Conservation (phyloP, 257 asterid species). For the Solanum chmielewskii region DNA sequence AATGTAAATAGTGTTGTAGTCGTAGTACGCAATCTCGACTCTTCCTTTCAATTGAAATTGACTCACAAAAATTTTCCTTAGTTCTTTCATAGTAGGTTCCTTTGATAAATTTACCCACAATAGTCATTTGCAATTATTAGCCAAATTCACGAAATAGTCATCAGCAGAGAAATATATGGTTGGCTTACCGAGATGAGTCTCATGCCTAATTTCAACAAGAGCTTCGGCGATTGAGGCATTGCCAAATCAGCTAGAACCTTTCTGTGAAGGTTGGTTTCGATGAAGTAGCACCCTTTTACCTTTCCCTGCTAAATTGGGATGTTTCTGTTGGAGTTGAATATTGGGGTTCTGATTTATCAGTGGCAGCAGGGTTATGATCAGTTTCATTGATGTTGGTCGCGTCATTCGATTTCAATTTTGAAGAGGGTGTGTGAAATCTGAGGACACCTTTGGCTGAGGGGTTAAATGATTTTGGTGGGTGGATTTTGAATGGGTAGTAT, state of each 20-base stretch:
- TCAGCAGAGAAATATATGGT: not conserved
- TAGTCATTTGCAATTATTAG: not conserved
- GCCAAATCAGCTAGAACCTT: not conserved
- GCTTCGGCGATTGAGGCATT: not conserved
- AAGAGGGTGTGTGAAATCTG: not conserved
- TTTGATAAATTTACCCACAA: not conserved
- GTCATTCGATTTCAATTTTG: not conserved
- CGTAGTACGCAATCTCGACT: not conserved
- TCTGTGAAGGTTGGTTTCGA: not conserved
- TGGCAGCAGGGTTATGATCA: not conserved
- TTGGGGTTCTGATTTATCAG: not conserved
- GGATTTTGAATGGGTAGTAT: not conserved
- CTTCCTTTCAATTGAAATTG: not conserved
- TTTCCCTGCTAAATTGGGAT: not conserved
- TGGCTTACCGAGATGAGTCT: not conserved
- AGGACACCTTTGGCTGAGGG: not conserved
- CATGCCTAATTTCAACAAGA: not conserved
- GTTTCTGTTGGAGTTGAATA: not conserved
- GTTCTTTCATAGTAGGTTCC: not conserved
- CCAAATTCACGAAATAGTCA: not conserved
- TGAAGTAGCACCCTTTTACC: not conserved
- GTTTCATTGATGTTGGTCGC: not conserved
- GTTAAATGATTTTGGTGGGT: not conserved
- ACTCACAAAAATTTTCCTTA: not conserved
- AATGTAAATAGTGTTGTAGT: not conserved